Evolutionary conservation across 2,329 filamentous ascomycete genomes (phyloP).

Genomic region (Beauveria medogensis): DNA sequence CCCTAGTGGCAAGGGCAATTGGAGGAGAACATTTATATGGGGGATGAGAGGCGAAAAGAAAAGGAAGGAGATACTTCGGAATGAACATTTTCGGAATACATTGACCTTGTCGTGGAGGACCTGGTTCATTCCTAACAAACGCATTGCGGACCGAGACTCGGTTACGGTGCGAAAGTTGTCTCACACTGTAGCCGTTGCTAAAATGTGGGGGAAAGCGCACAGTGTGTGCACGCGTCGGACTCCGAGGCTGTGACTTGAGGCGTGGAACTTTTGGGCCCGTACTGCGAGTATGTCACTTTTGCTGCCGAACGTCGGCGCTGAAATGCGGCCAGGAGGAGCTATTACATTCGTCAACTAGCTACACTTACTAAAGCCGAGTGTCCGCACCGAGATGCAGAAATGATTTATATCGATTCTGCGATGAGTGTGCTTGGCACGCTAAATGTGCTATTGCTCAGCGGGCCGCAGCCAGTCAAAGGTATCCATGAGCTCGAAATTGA

Average conservation of each 20-base stretch:
- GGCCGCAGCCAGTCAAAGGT: constrained; percentile 31
- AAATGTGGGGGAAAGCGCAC: not conserved
- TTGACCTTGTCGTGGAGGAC: not conserved
- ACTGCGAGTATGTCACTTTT: not conserved
- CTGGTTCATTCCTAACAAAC: not conserved
- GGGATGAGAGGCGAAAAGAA: not conserved
- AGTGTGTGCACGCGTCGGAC: not conserved
- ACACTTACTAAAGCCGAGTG: not conserved
- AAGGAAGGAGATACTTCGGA: not conserved
- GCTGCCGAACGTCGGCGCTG: not conserved
- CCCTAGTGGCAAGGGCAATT: not conserved
- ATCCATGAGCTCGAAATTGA: constrained; percentile 34
- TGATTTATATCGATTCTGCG: not conserved
- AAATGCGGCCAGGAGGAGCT: not conserved
- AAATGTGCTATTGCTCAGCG: not conserved
- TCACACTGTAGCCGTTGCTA: not conserved
- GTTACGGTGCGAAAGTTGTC: not conserved
- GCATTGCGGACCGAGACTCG: not conserved
- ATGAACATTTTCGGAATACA: not conserved
- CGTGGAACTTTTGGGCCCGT: not conserved
- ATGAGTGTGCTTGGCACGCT: constrained; percentile 10
- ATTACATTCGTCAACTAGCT: not conserved
- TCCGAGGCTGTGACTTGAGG: not conserved
- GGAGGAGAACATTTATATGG: not conserved
- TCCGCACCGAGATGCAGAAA: not conserved